Base-by-base conservation (phyloP, 73 alveolate genomes). In the Diophrys sp. region DNA sequence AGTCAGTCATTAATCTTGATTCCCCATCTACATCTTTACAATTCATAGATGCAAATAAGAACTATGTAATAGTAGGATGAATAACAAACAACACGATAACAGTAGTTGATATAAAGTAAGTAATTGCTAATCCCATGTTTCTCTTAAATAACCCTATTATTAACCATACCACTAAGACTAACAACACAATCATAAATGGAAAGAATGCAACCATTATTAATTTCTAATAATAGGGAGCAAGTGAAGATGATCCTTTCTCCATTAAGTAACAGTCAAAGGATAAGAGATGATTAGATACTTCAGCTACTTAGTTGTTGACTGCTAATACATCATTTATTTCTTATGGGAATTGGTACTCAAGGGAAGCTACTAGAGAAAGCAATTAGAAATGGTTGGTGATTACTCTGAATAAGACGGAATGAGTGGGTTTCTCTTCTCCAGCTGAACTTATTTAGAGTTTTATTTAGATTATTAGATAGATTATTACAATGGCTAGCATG, bases 221-320 rank as follows among this genome's bases (percentile, higher is more conserved):
- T 31, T 55, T 74, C n/a, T 32, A 23, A 56, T n/a, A 74, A 31
- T 74, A 25, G 24, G 29, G 5, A 1, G 31, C 23, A 2, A 54
- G 5, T 23, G 27, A 8, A 53, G 56, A 1, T 31, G 23, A 11
- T 27, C 54, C 33, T 66, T 5, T 70, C 2, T 66, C 34, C 53
- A 2, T 1, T 28, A 81, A 56, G 53, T 8, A 56, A 78, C 89
- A 81, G 30, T 81, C 89, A 75, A 81, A 31, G 0, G 84, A 74
- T 23, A 81, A 14, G 28, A 81, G 29, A 24, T 73, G 31, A 0
- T 81, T 70, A 5, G 78, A 24, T 27, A 55, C 72, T n/a, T 44
- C 27, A n/a, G 79, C 76, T 2, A 74, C 84, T 23, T 31, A 29
- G n/a, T 32, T 33, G 31, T 74, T 24, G 14, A 44, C 24, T 8